Evolutionary conservation across 805 yeast genomes (phyloP).

Genomic region (Starmerella geochares): DNA sequence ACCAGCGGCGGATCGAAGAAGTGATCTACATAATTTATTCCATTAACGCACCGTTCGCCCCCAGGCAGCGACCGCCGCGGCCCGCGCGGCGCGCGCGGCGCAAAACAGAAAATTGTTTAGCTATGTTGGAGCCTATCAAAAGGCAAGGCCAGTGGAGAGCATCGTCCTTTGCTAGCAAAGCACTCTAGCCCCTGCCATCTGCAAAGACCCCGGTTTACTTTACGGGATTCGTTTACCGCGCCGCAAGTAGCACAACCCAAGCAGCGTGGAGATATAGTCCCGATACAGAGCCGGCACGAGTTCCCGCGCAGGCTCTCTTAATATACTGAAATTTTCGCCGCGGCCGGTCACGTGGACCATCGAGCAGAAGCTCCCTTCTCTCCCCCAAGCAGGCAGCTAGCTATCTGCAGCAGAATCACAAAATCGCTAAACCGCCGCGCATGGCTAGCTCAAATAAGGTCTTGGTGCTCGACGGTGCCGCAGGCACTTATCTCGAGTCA

Average conservation of each 20-base stretch:
- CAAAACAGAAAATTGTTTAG: too few species aligned
- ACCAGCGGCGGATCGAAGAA: slow-evolving; percentile 20
- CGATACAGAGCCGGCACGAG: background rate
- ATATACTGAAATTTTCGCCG: background rate
- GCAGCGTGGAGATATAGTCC: slow-evolving; percentile 21
- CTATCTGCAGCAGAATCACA: too few species aligned
- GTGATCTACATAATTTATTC: slow-evolving; percentile 5
- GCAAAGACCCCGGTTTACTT: slow-evolving; percentile 10
- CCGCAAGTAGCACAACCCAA: slow-evolving; percentile 1
- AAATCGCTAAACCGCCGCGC: too few species aligned
- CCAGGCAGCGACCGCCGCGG: too few species aligned
- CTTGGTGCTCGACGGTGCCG: slow-evolving; percentile 47
- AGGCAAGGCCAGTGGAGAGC: slow-evolving; percentile 6
- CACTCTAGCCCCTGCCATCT: slow-evolving; percentile 7
- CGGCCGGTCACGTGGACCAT: slow-evolving; percentile 4
- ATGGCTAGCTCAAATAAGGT: too few species aligned
- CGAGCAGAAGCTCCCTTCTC: too few species aligned
- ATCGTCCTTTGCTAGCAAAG: background rate
- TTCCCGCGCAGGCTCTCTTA: background rate
- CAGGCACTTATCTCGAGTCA: slow-evolving; percentile 53
- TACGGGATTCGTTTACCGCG: slow-evolving; percentile 25
- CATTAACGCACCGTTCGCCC: background rate
- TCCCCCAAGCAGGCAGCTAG: too few species aligned
- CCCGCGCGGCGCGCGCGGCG: too few species aligned
- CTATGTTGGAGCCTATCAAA: slow-evolving; percentile 17